Conservation (phyloP, 768 basidiomycete genomes). For the Auricularia sp. region DNA sequence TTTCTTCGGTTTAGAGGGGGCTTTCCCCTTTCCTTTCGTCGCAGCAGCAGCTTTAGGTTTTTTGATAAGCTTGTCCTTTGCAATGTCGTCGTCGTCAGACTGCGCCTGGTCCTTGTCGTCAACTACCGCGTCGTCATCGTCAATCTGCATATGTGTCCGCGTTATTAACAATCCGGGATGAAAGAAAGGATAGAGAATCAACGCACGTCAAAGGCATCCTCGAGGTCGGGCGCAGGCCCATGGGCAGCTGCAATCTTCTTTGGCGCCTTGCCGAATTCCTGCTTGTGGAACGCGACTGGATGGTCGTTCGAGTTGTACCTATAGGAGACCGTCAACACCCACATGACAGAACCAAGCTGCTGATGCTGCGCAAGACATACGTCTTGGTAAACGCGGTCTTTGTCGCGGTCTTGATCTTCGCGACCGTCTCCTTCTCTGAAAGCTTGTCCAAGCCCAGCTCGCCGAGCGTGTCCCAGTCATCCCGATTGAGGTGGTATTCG, state of each 20-base stretch:
- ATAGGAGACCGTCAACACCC: not conserved
- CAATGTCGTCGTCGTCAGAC: slow-evolving; percentile 14
- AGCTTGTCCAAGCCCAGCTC: slow-evolving; percentile 84
- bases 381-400: slow-evolving; percentile 81
- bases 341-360: not conserved
- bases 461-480: slow-evolving; percentile 94
- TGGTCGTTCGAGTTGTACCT: slow-evolving; percentile 88
- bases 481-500: slow-evolving; percentile 83
- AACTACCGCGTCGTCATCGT: slow-evolving; percentile 36
- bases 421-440: slow-evolving; percentile 63
- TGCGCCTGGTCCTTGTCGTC: slow-evolving; percentile 21
- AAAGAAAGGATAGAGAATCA: not conserved
- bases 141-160: slow-evolving; percentile 21
- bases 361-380: slow-evolving; percentile 31
- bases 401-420: slow-evolving; percentile 71
- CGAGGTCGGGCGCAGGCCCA: slow-evolving; percentile 76
- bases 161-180: not conserved
- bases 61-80: slow-evolving; percentile 24
- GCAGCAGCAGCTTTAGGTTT: not conserved
- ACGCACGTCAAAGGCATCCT: slow-evolving; percentile 80
- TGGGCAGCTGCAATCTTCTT: slow-evolving; percentile 56
- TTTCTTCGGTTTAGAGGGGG: not conserved
- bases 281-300: slow-evolving; percentile 90
- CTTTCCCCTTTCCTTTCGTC: slow-evolving; percentile 7
- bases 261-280: slow-evolving; percentile 63